Base-by-base conservation (phyloP, 768 basidiomycete genomes). In the Hypholoma fasciculare region DNA sequence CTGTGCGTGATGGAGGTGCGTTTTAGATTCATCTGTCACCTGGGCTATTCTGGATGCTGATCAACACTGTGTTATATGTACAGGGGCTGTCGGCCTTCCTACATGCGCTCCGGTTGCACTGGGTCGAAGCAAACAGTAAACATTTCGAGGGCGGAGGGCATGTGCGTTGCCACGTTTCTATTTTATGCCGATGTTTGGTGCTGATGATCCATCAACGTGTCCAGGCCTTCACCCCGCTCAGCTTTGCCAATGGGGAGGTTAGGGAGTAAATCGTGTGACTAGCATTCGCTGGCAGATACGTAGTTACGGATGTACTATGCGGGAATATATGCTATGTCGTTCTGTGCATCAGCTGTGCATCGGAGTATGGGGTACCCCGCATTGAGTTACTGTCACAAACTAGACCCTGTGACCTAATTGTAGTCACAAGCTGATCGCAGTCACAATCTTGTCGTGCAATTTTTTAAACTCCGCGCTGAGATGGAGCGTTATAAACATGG, bases 91-190 rank as follows among this genome's bases (percentile, higher is more conserved):
- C 91, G 67, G 96, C 96, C 38, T 98, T 98, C 79, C 74, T 98
- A 72, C 96, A 98, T 72, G 96, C 96, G 7, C 83, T 98, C 61
- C 88, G 96, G 68, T 81, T 98, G 64, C 96, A 98, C 74, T 98
- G 96, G 94, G 96, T 98, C 58, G 96, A 98, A 74, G 93, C 89
- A 53, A 97, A 96, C 78, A 95, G 94, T 76, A 96, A 97, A 80
- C 94, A 95, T 69, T 96, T 90, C 70, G 86, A 90, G 72, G 94
- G 92, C 36, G 90, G 84, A 58, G 94, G 94, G 72, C 85, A 94
- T 79, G 92, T 94, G 76, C 72, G 89, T 88, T 59, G 49, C 57
- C 56, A 56, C 61, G 62, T 58, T 62, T 66, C 57, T 54, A 59
- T 69, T 56, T 63, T 60, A 56, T 65, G 57, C 54, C 61, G 63